Evolutionary conservation across 371 early-diverging fungal species (phyloP).

Genomic region (Vairimorpha ceranae): DNA sequence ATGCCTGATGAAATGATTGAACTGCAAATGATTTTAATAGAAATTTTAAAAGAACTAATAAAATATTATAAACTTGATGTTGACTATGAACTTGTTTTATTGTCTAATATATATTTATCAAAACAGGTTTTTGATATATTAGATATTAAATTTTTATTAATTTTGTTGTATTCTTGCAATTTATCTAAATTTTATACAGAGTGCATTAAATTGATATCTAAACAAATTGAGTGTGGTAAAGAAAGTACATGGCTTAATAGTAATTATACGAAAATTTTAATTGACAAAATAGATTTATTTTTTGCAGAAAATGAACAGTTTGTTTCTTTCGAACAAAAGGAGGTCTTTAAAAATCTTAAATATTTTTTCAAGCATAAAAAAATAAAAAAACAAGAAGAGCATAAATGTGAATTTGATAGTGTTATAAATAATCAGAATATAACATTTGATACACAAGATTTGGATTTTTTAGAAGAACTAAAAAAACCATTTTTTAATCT

Average conservation of each 20-base stretch:
- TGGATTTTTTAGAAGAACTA: too few species aligned
- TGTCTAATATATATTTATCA: not conserved
- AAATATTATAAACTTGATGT: not conserved
- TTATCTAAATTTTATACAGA: conserved; percentile 5
- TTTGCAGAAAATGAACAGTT: not conserved
- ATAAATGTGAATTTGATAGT: not conserved
- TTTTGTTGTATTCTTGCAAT: conserved; percentile 20
- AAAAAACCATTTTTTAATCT: not conserved
- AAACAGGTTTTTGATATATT: conserved; percentile 22
- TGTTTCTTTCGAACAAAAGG: not conserved
- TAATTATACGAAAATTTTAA: conserved; percentile 5
- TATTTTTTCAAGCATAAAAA: not conserved
- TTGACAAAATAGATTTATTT: conserved; percentile 25
- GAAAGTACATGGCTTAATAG: conserved; percentile 42
- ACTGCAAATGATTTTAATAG: conserved; percentile 35
- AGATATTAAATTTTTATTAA: conserved; percentile 34
- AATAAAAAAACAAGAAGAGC: not conserved
- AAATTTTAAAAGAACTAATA: conserved; percentile 36
- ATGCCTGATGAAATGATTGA: conserved; percentile 15
- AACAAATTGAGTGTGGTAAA: conserved; percentile 30
- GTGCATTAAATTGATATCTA: conserved; percentile 25
- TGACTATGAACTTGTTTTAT: conserved; percentile 13
- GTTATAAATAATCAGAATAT: not conserved
- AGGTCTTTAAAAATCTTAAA: not conserved
- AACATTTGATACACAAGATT: too few species aligned